Evolutionary conservation across 805 yeast species (phyloP), one percentile per base, ranked within the genome.

Genomic region (Suhomyces pyralidae): DNA sequence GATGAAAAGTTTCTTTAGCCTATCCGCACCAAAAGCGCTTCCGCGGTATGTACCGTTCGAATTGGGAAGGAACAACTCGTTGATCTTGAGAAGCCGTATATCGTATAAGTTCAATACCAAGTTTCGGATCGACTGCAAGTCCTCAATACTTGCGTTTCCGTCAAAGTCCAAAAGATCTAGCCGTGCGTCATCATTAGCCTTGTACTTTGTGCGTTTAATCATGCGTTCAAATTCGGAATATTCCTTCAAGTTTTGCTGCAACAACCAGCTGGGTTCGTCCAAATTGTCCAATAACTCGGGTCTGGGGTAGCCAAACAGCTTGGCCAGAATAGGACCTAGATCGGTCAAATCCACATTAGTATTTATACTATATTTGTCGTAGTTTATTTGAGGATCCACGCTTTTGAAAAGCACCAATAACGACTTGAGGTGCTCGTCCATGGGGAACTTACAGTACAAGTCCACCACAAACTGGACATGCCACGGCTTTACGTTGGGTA

Each of bases 401-500:
- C 57, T 52, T 47, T 57, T 59, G 52, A 68, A 63, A 7, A 65
- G 52, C 1, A 58, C 55, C 19, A 70, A 43, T 17, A 70, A 52
- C 10, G 55, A 53, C 40, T 56, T 62, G 36, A 71, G 56, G 22
- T 62, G 56, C 15, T 60, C 63, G 50, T 71, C 77, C 32, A 58
- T 52, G 17, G 77, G 77, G 51, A 71, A 71, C 45, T 64, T 65
- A 2, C 47, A 40, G 45, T 53, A 60, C 42, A 71, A 59, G 30
- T 67, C 72, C 1, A 64, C 63, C 8, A 65, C 67, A 17, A 61
- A 51, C 47, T 65, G 62, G 14, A 69, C 60, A 26, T 71, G 71
- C 76, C 76, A 71, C 7, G 48, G 48, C 32, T 57, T 57, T 15
- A 53, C 45, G n/a, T 9, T 38, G 15, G 40, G 40, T 20, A 48